Evolutionary conservation across 2,329 filamentous ascomycete genomes (phyloP).

Genomic region (Neofusicoccum ribis): DNA sequence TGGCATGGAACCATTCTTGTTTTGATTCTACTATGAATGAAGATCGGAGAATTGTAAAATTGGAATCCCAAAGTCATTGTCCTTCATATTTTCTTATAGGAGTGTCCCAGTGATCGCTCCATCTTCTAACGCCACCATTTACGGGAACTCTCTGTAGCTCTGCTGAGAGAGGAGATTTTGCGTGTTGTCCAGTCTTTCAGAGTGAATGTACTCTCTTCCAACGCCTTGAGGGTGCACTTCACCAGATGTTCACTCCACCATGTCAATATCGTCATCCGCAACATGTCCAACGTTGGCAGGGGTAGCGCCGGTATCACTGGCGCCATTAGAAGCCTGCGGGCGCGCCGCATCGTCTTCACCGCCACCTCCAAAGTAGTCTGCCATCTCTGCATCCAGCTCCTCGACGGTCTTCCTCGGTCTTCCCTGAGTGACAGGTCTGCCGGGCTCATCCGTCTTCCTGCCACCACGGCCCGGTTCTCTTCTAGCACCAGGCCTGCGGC

Average conservation of each 20-base stretch:
- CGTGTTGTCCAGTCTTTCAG: not conserved
- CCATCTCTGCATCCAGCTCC: conserved; percentile 95
- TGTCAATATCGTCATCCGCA: conserved; percentile 18
- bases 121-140: not conserved
- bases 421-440: conserved; percentile 36
- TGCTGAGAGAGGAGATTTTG: not conserved
- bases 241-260: conserved; percentile 11
- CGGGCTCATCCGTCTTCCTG: conserved; percentile 49
- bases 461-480: conserved; percentile 48
- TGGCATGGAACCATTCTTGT: too few relatives aligned
- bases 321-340: not conserved
- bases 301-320: not conserved
- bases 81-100: not conserved
- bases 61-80: not conserved
- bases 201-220: not conserved
- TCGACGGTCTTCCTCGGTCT: conserved; percentile 83
- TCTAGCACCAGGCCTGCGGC: conserved; percentile 48
- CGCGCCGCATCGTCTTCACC: not conserved
- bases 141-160: not conserved
- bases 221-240: not conserved
- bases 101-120: not conserved
- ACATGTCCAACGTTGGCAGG: not conserved
- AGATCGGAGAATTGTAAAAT: not conserved
- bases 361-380: conserved; percentile 72
- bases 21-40: not conserved